A percentile compares a stretch with the other conserved stretches of the same genome.
Evolutionary conservation across 495 filamentous ascomycete genomes (phyloP).

Genomic region (Chaetomium tenue): DNA sequence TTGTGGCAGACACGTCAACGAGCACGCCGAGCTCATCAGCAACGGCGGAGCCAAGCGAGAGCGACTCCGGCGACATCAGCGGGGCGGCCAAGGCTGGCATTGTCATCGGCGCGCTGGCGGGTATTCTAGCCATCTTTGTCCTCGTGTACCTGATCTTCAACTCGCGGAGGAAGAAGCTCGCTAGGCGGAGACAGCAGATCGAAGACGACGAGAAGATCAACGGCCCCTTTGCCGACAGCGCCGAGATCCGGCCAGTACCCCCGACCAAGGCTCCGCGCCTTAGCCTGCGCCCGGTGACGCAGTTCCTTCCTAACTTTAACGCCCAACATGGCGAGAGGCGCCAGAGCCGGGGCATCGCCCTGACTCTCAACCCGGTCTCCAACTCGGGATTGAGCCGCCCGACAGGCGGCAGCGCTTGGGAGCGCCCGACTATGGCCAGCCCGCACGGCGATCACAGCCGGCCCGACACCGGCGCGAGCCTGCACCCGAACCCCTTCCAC

Average conservation of each 20-base stretch:
- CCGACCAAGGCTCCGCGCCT: constrained; percentile 62
- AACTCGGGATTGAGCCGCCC: constrained; percentile 32
- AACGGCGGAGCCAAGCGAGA: constrained; percentile 32
- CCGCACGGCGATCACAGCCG: constrained; percentile 32
- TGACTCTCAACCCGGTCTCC: constrained; percentile 43
- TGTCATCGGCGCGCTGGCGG: constrained; percentile 69
- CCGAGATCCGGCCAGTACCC: constrained; percentile 31
- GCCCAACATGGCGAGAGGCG: constrained; percentile 36
- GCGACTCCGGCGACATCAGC: constrained; percentile 44
- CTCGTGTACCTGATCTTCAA: constrained; percentile 68
- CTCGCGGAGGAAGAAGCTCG: constrained; percentile 54
- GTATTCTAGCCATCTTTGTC: constrained; percentile 60
- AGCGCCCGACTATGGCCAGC: constrained; percentile 31
- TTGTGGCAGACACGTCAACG: constrained; percentile 9
- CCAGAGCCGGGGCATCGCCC: constrained; percentile 49
- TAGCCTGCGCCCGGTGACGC: constrained; percentile 81
- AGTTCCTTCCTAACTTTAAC: constrained; percentile 72
- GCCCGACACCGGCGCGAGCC: constrained; percentile 46
- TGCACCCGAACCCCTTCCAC: constrained; percentile 51
- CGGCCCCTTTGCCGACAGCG: constrained; percentile 45
- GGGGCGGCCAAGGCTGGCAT: constrained; percentile 78
- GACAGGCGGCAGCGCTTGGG: constrained; percentile 43
- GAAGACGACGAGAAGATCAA: constrained; percentile 59
- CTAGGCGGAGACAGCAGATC: constrained; percentile 44
- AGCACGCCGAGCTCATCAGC: constrained; percentile 22